Percentiles rank a stretch among this genome's conserved stretches.
These are phyloP conservation scores for Cercospora beticola DNA, from an alignment of 2,329 filamentous ascomycete species.

Conservation along the genomic window DNA sequence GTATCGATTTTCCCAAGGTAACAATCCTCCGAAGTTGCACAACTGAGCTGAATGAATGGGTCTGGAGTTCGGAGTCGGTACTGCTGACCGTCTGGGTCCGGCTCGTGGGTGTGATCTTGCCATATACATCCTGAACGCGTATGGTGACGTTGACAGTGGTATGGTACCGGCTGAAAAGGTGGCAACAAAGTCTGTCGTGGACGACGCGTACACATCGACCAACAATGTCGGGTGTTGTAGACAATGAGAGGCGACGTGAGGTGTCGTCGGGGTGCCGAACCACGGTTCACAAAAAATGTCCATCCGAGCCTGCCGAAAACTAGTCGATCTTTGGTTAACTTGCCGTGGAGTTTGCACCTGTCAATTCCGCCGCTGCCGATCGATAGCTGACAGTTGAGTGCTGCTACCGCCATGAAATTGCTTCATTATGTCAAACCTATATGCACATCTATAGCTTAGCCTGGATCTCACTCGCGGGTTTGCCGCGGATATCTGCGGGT, in stretches of 20 bases:
- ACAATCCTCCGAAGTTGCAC: background rate
- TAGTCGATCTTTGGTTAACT: background rate
- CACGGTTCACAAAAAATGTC: background rate
- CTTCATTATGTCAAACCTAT: background rate
- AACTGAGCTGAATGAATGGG: background rate
- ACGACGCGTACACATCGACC: background rate
- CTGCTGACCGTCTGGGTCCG: background rate
- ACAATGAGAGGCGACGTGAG: background rate
- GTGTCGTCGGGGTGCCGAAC: background rate
- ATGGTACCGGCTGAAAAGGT: background rate
- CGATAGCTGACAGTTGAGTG: background rate
- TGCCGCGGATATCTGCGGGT: constrained; percentile 35
- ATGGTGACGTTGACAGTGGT: background rate
- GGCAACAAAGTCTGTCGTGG: background rate
- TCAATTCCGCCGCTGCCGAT: background rate
- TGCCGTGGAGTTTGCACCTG: background rate
- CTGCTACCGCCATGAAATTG: background rate
- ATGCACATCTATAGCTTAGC: constrained; percentile 27
- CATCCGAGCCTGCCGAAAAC: background rate
- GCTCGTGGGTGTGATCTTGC: background rate
- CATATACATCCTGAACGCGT: background rate
- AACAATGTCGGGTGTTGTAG: background rate
- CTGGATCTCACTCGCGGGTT: constrained; percentile 28
- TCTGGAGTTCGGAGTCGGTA: background rate
- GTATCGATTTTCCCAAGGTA: background rate